Base-by-base conservation (phyloP, 23 red algal genomes). In the Chondrus crispus region DNA sequence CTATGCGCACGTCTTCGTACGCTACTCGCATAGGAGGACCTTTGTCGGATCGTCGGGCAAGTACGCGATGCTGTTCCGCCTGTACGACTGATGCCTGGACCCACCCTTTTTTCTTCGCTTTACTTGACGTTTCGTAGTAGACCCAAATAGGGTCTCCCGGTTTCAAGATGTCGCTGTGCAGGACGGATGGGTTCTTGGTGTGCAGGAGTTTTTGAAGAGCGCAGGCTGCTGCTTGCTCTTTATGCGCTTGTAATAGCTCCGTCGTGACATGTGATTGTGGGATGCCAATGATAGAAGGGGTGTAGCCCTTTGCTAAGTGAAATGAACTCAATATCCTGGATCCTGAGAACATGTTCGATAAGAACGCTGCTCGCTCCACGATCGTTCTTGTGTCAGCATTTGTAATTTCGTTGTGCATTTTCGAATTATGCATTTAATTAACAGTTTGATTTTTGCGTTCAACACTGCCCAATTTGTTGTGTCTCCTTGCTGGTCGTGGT, bases 371-470 rank as follows among this genome's bases (percentile, higher is more conserved):
- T 44, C 71, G 22, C 28, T 24, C 28, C n/a, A 77, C 44, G 44
- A 77, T 77, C 0, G 26, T 38, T 32, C 73, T 3, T 5, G 58
- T 72, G 83, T 62, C 33, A 40, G 42, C 39, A 24, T 32, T 87
- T 19, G 40, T 71, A 5, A 36, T 22, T 22, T 71, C 83, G 24
- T 74, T 62, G 62, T 87, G 62, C 12, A 74, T 58, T 46, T 50
- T 87, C 14, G 14, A 18, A 13, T 72, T 68, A 46, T 72, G 40
- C 7, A 87, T 74, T 14, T 6, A 3, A 22, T 73, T 87, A 30
- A 87, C 1, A 20, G 62, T 73, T 14, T 44, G 50, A 72, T 51
- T 87, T 42, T 87, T 87, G 12, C 42, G 36, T 44, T 87, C 83
- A 18, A 87, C 60, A 1, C 32, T 87, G 5, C 7, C 68, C 41